Evolutionary conservation across 1,139 yeast species (phyloP).

Genomic region (Meyerozyma elateridarum): DNA sequence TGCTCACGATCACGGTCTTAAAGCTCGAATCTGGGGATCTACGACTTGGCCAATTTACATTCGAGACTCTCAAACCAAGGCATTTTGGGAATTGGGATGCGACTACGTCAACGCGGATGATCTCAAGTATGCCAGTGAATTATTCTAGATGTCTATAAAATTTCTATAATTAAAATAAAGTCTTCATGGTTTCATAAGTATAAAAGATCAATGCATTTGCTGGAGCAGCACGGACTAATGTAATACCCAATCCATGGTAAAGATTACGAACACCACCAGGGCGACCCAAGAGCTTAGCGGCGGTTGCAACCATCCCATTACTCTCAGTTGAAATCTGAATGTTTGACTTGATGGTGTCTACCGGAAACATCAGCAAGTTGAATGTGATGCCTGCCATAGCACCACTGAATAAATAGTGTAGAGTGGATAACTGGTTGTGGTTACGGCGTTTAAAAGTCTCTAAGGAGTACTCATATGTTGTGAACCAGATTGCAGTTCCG

Average conservation of each 20-base stretch:
- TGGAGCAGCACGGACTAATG: slow-evolving; percentile 78
- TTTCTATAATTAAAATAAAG: slow-evolving; percentile 18
- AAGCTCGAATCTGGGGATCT: slow-evolving; percentile 44
- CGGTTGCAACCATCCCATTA: slow-evolving; percentile 29
- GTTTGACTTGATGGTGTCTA: slow-evolving; percentile 83
- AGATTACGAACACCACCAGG: slow-evolving; percentile 62
- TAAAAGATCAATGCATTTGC: slow-evolving; percentile 86
- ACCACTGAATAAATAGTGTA: slow-evolving; percentile 68
- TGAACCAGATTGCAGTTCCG: slow-evolving; percentile 94
- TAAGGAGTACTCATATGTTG: slow-evolving; percentile 66
- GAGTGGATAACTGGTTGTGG: slow-evolving; percentile 29
- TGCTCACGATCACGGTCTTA: slow-evolving; percentile 34
- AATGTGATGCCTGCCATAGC: slow-evolving; percentile 83
- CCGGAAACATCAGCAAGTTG: slow-evolving; percentile 78
- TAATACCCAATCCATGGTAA: slow-evolving; percentile 82
- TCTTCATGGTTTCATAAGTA: slow-evolving; percentile 65
- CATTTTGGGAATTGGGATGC: slow-evolving; percentile 25
- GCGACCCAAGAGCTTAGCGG: slow-evolving; percentile 27
- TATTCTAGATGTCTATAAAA: not conserved
- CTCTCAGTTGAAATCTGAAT: slow-evolving; percentile 47
- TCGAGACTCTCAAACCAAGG: slow-evolving; percentile 25
- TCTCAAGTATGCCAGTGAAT: slow-evolving; percentile 21
- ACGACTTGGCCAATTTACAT: slow-evolving; percentile 34
- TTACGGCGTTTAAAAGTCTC: slow-evolving; percentile 27
- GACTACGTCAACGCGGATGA: slow-evolving; percentile 41